These are phyloP conservation scores for Musa beccarii DNA, from an alignment of 176 grass and related monocot species.

Conservation along the genomic window DNA sequence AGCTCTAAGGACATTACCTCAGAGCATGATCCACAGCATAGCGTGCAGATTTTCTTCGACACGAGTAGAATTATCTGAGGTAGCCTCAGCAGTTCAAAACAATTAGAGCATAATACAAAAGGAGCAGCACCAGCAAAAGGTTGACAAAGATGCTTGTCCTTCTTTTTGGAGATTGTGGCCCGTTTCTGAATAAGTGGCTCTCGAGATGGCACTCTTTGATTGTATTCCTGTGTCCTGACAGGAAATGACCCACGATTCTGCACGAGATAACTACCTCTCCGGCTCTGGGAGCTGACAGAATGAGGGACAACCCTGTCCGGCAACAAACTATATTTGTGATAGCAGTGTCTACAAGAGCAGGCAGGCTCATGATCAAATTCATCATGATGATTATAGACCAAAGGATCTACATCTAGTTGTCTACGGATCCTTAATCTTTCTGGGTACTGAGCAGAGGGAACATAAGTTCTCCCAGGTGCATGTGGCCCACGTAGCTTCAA, in stretches of 20 bases:
- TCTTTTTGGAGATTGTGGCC: constrained; percentile 45
- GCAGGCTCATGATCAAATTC: constrained; percentile 28
- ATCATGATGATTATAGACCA: constrained; percentile 8
- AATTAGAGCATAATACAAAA: constrained; percentile 58
- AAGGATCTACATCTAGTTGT: constrained; percentile 16
- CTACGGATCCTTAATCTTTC: constrained; percentile 34
- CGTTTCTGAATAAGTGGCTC: constrained; percentile 34
- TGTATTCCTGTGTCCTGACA: not conserved
- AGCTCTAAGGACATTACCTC: constrained; percentile 35
- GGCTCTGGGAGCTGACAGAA: not conserved
- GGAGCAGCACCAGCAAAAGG: constrained; percentile 72
- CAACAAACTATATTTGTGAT: constrained; percentile 19
- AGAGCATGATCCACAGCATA: constrained; percentile 69
- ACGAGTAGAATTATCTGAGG: constrained; percentile 38
- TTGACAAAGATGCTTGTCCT: constrained; percentile 37
- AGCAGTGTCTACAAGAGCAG: constrained; percentile 34
- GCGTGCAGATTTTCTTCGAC: constrained; percentile 28
- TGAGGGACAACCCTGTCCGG: constrained; percentile 31
- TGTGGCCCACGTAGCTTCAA: constrained; percentile 8
- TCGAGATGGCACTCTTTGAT: constrained; percentile 33
- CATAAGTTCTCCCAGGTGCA: constrained; percentile 15
- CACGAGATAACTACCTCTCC: constrained; percentile 38
- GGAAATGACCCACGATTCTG: constrained; percentile 38
- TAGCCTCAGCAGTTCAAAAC: constrained; percentile 68
- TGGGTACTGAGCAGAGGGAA: constrained; percentile 30